Evolutionary conservation across 495 filamentous ascomycete species (phyloP).

Genomic region (Margaritispora aquatica): DNA sequence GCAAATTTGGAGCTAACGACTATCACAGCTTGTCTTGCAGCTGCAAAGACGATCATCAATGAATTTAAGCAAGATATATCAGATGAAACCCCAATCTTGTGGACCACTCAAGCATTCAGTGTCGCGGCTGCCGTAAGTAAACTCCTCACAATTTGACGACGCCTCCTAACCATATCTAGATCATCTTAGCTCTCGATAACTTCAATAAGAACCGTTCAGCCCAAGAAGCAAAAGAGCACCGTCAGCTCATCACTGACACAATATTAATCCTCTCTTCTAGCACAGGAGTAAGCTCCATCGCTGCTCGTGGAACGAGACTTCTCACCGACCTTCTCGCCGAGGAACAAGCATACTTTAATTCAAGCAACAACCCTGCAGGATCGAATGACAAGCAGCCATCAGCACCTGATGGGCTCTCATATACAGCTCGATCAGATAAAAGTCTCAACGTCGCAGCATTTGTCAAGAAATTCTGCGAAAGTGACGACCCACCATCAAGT

Average conservation of each 20-base stretch:
- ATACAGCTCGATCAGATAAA: background rate
- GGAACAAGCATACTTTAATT: background rate
- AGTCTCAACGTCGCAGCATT: slow-evolving; percentile 17
- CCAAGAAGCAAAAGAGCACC: slow-evolving; percentile 30
- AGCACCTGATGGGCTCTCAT: background rate
- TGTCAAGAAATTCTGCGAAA: slow-evolving; percentile 19
- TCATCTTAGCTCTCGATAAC: slow-evolving; percentile 37
- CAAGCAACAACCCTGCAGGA: background rate
- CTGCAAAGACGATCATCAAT: slow-evolving; percentile 41
- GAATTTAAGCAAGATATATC: slow-evolving; percentile 29
- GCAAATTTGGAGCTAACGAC: too few species aligned
- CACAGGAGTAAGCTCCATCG: slow-evolving; percentile 30
- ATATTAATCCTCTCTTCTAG: slow-evolving; percentile 26
- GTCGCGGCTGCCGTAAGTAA: slow-evolving; percentile 35
- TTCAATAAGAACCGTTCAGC: slow-evolving; percentile 30
- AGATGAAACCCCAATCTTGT: slow-evolving; percentile 33
- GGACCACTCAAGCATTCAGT: slow-evolving; percentile 46
- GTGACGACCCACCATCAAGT: background rate
- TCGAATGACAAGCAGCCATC: background rate
- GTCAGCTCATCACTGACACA: slow-evolving; percentile 29
- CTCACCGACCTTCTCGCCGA: slow-evolving; percentile 25
- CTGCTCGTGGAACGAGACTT: slow-evolving; percentile 26
- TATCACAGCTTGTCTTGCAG: slow-evolving; percentile 34
- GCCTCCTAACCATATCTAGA: slow-evolving; percentile 2
- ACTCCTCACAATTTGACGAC: background rate